phyloP scores from a whole-genome alignment of 2,329 filamentous ascomycete genomes.

The Phialophora macrospora region DNA sequence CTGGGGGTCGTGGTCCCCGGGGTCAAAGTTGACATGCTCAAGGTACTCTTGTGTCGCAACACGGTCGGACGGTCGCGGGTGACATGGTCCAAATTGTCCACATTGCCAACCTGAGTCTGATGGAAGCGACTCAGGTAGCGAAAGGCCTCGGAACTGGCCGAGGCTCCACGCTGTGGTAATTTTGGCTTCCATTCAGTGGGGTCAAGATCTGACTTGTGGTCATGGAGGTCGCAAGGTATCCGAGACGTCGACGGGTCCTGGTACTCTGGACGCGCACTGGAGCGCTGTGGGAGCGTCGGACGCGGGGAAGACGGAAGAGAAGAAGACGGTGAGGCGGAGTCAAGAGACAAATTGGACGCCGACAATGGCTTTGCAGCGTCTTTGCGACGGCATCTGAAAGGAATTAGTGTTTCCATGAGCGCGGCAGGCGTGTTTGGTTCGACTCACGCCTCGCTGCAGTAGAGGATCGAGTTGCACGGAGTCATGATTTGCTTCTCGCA shows the following conservation, averaged over 20 bases:
- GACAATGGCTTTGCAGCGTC: slow-evolving; percentile 54
- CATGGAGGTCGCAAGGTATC: slow-evolving; percentile 49
- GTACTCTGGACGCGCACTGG: slow-evolving; percentile 41
- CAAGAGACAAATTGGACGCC: slow-evolving; percentile 41
- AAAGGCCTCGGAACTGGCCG: slow-evolving; percentile 49
- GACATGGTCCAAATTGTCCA: background rate
- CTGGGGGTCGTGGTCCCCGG: slow-evolving; percentile 39
- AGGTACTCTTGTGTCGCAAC: slow-evolving; percentile 45
- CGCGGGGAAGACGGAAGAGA: slow-evolving; percentile 47
- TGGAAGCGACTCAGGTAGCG: slow-evolving; percentile 53
- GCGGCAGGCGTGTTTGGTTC: slow-evolving; percentile 13
- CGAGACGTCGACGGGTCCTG: slow-evolving; percentile 40
- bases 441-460: slow-evolving; percentile 67
- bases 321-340: slow-evolving; percentile 37
- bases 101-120: slow-evolving; percentile 26
- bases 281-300: slow-evolving; percentile 46
- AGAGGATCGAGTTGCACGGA: slow-evolving; percentile 64
- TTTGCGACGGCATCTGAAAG: slow-evolving; percentile 53
- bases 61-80: slow-evolving; percentile 18
- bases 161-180: slow-evolving; percentile 41
- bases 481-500: slow-evolving; percentile 69
- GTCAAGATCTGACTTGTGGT: slow-evolving; percentile 53
- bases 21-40: slow-evolving; percentile 40
- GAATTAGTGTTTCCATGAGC: slow-evolving; percentile 13
- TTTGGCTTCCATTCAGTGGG: slow-evolving; percentile 58